phyloP scores from a whole-genome alignment of 2,329 filamentous ascomycete genomes.

The Acephala macrosclerotiorum region DNA sequence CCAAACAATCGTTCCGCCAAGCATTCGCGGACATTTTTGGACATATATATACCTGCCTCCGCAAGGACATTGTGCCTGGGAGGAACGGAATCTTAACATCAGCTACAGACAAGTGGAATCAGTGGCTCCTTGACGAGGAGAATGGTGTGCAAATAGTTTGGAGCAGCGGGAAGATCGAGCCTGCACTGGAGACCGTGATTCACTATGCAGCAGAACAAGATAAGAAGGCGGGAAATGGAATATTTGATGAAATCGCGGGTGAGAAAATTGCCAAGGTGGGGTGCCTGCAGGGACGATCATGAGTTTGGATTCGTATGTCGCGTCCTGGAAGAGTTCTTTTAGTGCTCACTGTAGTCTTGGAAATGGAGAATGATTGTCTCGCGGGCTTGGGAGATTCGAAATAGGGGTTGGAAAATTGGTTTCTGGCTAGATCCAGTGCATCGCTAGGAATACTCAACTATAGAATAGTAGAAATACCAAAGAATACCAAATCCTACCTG shows the following conservation, averaged over 20 bases:
- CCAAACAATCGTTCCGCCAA: conserved; percentile 46
- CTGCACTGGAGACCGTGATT: conserved; percentile 40
- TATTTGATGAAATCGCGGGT: conserved; percentile 29
- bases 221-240: conserved; percentile 41
- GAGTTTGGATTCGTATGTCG: conserved; percentile 46
- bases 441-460: too few relatives aligned
- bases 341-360: too few relatives aligned
- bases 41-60: conserved; percentile 39
- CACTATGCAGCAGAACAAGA: conserved; percentile 40
- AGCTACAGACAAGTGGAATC: conserved; percentile 18
- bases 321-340: too few relatives aligned
- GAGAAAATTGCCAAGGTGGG: conserved; percentile 34
- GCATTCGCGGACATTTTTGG: conserved; percentile 46
- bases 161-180: conserved; percentile 20
- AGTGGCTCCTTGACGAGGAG: too few relatives aligned
- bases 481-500: too few relatives aligned
- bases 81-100: conserved; percentile 19
- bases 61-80: conserved; percentile 19
- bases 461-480: too few relatives aligned
- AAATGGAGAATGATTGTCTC: too few relatives aligned
- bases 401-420: too few relatives aligned
- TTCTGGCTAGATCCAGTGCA: too few relatives aligned
- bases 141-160: too few relatives aligned
- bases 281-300: conserved; percentile 47
- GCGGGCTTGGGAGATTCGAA: too few relatives aligned